phyloP scores from a whole-genome alignment of 495 filamentous ascomycete genomes.

The Lepraria neglecta region DNA sequence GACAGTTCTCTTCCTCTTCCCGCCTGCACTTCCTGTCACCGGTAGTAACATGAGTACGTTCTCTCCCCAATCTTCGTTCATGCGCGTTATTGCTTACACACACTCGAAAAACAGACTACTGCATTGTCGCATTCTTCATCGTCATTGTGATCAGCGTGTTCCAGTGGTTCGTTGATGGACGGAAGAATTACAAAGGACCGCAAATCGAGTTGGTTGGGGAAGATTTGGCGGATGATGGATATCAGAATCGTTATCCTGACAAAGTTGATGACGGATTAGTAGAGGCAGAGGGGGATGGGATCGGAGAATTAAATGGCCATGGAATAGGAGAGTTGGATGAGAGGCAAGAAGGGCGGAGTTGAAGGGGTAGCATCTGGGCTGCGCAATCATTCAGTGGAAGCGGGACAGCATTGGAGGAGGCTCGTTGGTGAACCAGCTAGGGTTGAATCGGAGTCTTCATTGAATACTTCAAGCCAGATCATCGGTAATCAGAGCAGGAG shows the following conservation, averaged over 20 bases:
- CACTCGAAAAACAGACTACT: constrained; percentile 46
- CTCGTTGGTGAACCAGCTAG: no score
- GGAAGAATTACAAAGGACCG: constrained; percentile 64
- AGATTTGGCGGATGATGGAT: background rate
- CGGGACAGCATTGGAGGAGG: no score
- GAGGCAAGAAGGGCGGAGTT: background rate
- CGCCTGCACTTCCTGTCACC: constrained; percentile 58
- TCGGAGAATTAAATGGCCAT: background rate
- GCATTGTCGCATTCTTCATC: constrained; percentile 62
- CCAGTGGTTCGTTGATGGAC: constrained; percentile 68
- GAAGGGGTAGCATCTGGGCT: background rate
- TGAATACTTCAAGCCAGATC: no score
- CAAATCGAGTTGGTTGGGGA: constrained; percentile 42
- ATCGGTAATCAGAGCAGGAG: no score
- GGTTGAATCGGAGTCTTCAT: no score
- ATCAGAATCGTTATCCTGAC: background rate
- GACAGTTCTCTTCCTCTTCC: constrained; percentile 71
- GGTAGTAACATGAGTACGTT: constrained; percentile 64
- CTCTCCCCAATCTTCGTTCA: background rate
- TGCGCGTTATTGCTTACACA: constrained; percentile 4
- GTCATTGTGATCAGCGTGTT: constrained; percentile 57
- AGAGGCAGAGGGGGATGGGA: background rate
- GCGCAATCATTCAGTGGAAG: no score
- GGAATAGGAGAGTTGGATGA: background rate
- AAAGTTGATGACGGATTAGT: background rate